Evolutionary conservation across 495 filamentous ascomycete genomes (phyloP).

Genomic region (Neurospora sp.): DNA sequence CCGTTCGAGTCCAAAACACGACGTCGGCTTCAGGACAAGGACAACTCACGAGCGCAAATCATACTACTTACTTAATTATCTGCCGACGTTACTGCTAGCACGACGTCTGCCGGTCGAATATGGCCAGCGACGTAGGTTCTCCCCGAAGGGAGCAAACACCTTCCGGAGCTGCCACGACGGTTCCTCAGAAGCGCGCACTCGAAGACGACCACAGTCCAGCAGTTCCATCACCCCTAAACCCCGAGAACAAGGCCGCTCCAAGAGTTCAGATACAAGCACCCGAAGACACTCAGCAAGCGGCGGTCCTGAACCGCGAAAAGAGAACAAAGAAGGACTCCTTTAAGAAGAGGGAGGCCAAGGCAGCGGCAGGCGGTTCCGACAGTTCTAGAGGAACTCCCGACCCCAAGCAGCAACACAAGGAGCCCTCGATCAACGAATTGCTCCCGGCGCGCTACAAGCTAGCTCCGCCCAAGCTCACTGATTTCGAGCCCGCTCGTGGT

Average conservation of each 20-base stretch:
- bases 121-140: conserved; percentile 27
- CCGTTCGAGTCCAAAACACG: not conserved
- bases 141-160: conserved; percentile 34
- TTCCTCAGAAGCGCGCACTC: conserved; percentile 49
- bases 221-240: conserved; percentile 53
- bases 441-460: conserved; percentile 48
- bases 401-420: conserved; percentile 44
- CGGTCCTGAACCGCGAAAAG: conserved; percentile 34
- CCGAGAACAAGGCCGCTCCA: conserved; percentile 29
- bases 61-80: not conserved
- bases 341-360: conserved; percentile 72
- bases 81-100: not conserved
- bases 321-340: conserved; percentile 58
- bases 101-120: conserved; percentile 5
- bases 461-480: conserved; percentile 44
- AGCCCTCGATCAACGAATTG: conserved; percentile 28
- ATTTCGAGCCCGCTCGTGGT: conserved; percentile 47
- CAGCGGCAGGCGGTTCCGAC: conserved; percentile 31
- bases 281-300: conserved; percentile 26
- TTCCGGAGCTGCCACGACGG: conserved; percentile 27
- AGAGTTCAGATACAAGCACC: conserved; percentile 23
- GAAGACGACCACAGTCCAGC: conserved; percentile 46
- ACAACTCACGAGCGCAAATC: not conserved
- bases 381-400: conserved; percentile 45
- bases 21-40: not conserved